phyloP scores from a whole-genome alignment of 1,284 basidiomycete species.

The Leccinum insigne region DNA sequence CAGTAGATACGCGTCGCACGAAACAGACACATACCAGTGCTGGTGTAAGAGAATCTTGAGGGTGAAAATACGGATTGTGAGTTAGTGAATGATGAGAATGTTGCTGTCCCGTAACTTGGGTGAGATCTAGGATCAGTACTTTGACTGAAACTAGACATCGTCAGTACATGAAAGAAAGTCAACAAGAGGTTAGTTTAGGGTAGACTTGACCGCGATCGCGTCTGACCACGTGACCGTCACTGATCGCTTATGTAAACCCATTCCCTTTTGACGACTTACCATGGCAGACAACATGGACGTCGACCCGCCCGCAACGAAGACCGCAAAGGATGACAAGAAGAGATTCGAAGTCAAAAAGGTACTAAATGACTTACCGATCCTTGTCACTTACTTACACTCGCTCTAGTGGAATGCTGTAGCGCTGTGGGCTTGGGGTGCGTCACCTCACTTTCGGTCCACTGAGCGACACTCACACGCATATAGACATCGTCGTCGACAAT shows the following conservation, averaged over 20 bases:
- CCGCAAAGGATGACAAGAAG: slow-evolving; percentile 62
- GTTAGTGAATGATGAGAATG: slow-evolving; percentile 46
- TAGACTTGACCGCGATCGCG: slow-evolving; percentile 33
- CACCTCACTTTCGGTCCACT: background rate
- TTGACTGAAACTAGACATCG: slow-evolving; percentile 36
- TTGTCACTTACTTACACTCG: slow-evolving; percentile 10
- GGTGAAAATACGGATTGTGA: slow-evolving; percentile 45
- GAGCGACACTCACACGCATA: slow-evolving; percentile 15
- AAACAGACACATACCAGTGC: slow-evolving; percentile 33
- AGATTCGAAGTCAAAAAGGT: slow-evolving; percentile 98
- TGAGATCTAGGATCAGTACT: slow-evolving; percentile 44
- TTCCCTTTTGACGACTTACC: background rate
- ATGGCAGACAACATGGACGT: slow-evolving; percentile 86
- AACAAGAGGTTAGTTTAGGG: slow-evolving; percentile 36
- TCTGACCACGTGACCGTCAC: slow-evolving; percentile 31
- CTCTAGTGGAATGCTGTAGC: slow-evolving; percentile 94
- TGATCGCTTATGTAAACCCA: slow-evolving; percentile 20
- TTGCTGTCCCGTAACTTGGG: slow-evolving; percentile 46
- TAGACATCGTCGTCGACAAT: slow-evolving; percentile 95
- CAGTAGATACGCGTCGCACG: background rate
- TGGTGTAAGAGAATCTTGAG: slow-evolving; percentile 42
- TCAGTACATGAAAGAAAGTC: slow-evolving; percentile 27
- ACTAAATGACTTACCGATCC: slow-evolving; percentile 6
- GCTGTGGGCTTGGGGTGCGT: slow-evolving; percentile 94
- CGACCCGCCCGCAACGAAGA: slow-evolving; percentile 52